Evolutionary conservation across 2,329 filamentous ascomycete genomes (phyloP).

Genomic region (Pezicula rhizophila): DNA sequence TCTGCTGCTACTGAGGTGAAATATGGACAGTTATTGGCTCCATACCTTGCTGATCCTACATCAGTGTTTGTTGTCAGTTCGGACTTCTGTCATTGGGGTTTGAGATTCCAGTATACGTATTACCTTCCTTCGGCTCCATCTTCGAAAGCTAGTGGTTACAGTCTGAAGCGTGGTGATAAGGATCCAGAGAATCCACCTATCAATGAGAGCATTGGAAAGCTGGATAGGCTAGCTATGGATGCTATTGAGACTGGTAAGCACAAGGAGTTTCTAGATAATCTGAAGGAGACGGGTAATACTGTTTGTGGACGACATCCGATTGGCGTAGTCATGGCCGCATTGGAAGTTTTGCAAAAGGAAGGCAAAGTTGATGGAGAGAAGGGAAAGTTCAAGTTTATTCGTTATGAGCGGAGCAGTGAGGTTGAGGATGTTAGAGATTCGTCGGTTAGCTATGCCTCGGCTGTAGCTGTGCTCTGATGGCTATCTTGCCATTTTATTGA

Average conservation of each 20-base stretch:
- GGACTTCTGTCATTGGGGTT: conserved; percentile 96
- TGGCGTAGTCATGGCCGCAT: conserved; percentile 80
- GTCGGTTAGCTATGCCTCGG: conserved; percentile 93
- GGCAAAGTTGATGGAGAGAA: conserved; percentile 29
- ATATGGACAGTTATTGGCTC: conserved; percentile 66
- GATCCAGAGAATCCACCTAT: conserved; percentile 48
- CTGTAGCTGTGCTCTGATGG: conserved; percentile 63
- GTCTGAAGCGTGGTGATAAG: conserved; percentile 24
- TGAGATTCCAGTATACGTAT: conserved; percentile 75
- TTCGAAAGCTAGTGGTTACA: conserved; percentile 26
- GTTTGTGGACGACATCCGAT: conserved; percentile 95
- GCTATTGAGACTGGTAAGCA: conserved; percentile 76
- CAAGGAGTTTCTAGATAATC: conserved; percentile 59
- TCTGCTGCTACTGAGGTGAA: conserved; percentile 57
- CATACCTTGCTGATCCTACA: conserved; percentile 67
- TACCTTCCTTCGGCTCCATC: conserved; percentile 53
- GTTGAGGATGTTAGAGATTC: conserved; percentile 63
- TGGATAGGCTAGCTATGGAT: conserved; percentile 79
- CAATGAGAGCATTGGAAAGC: conserved; percentile 74
- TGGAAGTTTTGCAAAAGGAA: conserved; percentile 54
- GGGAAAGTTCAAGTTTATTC: conserved; percentile 60
- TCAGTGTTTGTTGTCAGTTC: conserved; percentile 87
- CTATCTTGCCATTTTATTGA: too few relatives aligned
- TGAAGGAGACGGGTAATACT: conserved; percentile 75
- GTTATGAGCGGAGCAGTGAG: conserved; percentile 81